phyloP scores from a whole-genome alignment of 768 basidiomycete species.

The Mycena kentingensis region DNA sequence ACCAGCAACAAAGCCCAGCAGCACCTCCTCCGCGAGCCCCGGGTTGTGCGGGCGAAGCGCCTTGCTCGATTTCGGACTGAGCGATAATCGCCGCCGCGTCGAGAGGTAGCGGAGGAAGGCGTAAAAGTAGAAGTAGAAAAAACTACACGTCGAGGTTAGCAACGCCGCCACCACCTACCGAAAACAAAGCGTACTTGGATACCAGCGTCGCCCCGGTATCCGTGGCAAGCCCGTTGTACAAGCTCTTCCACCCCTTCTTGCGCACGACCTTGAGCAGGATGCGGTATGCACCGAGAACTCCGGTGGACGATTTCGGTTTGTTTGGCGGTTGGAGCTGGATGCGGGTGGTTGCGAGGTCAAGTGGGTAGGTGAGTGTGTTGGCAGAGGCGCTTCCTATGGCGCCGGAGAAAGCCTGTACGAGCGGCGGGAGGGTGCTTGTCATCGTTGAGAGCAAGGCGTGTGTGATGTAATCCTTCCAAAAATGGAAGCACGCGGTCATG shows the following conservation, averaged over 20 bases:
- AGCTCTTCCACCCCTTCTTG: conserved; percentile 43
- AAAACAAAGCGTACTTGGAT: conserved; percentile 44
- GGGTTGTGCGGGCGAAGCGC: conserved; percentile 32
- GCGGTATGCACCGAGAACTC: conserved; percentile 33
- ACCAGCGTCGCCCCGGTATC: conserved; percentile 57
- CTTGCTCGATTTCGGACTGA: conserved; percentile 4
- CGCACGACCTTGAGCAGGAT: conserved; percentile 41
- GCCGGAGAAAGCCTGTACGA: conserved; percentile 60
- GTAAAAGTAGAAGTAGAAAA: conserved; percentile 63
- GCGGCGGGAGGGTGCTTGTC: conserved; percentile 61
- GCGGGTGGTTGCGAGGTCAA: conserved; percentile 59
- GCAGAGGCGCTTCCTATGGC: conserved; percentile 57
- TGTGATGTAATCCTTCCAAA: too few species aligned
- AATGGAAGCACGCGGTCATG: too few species aligned
- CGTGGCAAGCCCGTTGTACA: conserved; percentile 53
- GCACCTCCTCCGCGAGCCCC: conserved; percentile 49
- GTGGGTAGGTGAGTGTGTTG: conserved; percentile 55
- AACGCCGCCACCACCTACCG: not conserved
- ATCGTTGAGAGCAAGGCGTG: conserved; percentile 33
- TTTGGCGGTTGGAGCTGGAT: conserved; percentile 42
- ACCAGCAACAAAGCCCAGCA: conserved; percentile 58
- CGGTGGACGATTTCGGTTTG: conserved; percentile 26
- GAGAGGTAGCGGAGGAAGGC: conserved; percentile 47
- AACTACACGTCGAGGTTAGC: conserved; percentile 35
- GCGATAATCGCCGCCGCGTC: conserved; percentile 33